Base-by-base conservation (phyloP, 352 stramenopile genomes). In the Phytophthora cryptogea region DNA sequence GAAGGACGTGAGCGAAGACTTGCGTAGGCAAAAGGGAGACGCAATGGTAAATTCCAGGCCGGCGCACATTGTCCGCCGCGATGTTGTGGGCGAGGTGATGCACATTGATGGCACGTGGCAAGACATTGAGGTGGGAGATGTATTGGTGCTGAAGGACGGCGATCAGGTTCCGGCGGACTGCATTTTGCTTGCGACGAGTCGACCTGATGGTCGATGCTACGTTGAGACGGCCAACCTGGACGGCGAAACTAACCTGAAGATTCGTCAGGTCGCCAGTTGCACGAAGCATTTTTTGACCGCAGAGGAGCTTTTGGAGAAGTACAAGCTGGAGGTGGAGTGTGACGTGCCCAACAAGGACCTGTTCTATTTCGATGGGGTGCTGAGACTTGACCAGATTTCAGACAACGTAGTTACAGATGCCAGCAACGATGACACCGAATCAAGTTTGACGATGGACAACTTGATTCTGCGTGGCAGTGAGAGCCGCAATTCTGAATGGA, bases 191-290 rank as follows among this genome's bases (percentile, higher is more conserved):
- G 82, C 84, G 1, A 94, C 88, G 5, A 92, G 74, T 50, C 78
- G 83, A 27, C 41, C 78, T 0, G 86, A 94, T 62, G 88, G 88
- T 1, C 72, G 85, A 13, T 94, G 82, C 51, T 95, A 95, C 53
- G 76, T 96, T 1, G 86, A 96, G 55, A 96, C 88, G 20, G 80
- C 83, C 4, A 96, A 95, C 41, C 50, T 96, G 39, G 88, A 96
- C 54, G 88, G 88, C 9, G 88, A 96, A 68, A 96, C 88, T 13
- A 95, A 95, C 48, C 56, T 96, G 36, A 96, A 96, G 55, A 94
- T 96, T 41, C 80, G 88, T n/a, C 79, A 68, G 20, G 83, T 92
- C 4, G 74, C 82, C 4, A 89, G 83, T 43, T 80, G 76, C 42
- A 94, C 84, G 14, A 93, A 93, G 48, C 70, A 89, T 31, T 92